Percentiles rank a stretch among this genome's conserved stretches.
Evolutionary conservation across 495 filamentous ascomycete genomes (phyloP).

Genomic region (Xylaria castorea): DNA sequence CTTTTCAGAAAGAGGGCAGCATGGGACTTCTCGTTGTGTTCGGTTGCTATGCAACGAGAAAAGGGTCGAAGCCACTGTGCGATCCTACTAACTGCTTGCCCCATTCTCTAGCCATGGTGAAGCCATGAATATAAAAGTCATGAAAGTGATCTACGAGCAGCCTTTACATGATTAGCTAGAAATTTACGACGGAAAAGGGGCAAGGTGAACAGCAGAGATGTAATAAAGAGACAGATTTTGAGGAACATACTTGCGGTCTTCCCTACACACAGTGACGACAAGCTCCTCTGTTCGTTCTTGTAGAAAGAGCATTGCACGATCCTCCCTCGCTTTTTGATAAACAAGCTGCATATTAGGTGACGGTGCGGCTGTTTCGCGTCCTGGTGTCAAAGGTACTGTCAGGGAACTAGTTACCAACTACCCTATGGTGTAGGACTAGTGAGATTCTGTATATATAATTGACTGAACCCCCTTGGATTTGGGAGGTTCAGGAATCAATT

Average conservation of each 20-base stretch:
- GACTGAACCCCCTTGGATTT: too few relatives aligned
- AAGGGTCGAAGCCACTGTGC: neutral
- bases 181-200: neutral
- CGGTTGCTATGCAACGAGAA: neutral
- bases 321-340: slow-evolving; percentile 4
- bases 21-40: neutral
- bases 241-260: slow-evolving; percentile 1
- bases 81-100: too few relatives aligned
- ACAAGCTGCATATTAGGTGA: slow-evolving; percentile 7
- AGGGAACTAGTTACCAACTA: too few relatives aligned
- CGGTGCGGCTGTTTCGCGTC: neutral
- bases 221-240: neutral
- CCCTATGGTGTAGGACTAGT: too few relatives aligned
- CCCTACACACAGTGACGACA: neutral
- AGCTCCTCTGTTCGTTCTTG: neutral
- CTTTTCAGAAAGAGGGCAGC: neutral
- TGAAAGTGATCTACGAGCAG: neutral
- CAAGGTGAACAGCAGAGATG: neutral
- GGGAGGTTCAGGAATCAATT: too few relatives aligned
- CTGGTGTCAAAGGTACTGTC: neutral
- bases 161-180: neutral
- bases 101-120: slow-evolving; percentile 4
- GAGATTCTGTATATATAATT: too few relatives aligned
- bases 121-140: neutral
- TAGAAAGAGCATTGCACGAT: neutral